A percentile compares a stretch with the other conserved stretches of the same genome.
Evolutionary conservation across 148 eudicot species (phyloP).

Genomic region (Beta vulgaris): DNA sequence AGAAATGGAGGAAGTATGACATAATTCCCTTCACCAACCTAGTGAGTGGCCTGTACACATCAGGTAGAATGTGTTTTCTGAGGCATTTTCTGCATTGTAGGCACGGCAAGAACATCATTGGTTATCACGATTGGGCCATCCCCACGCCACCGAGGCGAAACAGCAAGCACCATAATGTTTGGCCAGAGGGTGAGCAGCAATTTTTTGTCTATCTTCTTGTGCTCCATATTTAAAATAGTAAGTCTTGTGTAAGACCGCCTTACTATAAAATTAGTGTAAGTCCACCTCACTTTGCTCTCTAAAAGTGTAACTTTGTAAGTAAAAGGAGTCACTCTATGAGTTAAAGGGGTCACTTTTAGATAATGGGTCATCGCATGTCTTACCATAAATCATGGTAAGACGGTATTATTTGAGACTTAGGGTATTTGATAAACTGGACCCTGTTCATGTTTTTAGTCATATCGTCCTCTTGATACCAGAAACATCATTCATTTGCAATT

Average conservation of each 20-base stretch:
- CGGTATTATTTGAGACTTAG: too few species aligned
- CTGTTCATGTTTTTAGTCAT: background rate
- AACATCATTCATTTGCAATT: background rate
- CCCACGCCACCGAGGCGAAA: slow-evolving; percentile 87
- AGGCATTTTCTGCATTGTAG: slow-evolving; percentile 34
- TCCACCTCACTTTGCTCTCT: too few species aligned
- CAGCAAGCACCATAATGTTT: slow-evolving; percentile 85
- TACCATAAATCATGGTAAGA: too few species aligned
- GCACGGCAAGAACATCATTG: slow-evolving; percentile 84
- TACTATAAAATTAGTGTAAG: too few species aligned
- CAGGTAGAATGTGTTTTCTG: slow-evolving; percentile 13
- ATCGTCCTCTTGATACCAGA: background rate
- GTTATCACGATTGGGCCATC: slow-evolving; percentile 88
- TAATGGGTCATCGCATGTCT: too few species aligned
- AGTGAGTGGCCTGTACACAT: background rate
- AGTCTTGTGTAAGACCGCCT: too few species aligned
- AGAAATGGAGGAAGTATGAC: background rate
- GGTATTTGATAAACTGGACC: background rate
- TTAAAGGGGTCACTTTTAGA: too few species aligned
- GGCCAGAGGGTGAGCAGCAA: slow-evolving; percentile 72
- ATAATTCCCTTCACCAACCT: background rate
- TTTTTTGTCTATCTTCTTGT: background rate
- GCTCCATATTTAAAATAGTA: too few species aligned
- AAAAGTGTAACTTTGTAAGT: too few species aligned
- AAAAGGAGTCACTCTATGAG: too few species aligned